Percentiles rank a stretch among this genome's conserved stretches.
phyloP scores from a whole-genome alignment of 164 flowering plant genomes.

The Platanus orientalis region DNA sequence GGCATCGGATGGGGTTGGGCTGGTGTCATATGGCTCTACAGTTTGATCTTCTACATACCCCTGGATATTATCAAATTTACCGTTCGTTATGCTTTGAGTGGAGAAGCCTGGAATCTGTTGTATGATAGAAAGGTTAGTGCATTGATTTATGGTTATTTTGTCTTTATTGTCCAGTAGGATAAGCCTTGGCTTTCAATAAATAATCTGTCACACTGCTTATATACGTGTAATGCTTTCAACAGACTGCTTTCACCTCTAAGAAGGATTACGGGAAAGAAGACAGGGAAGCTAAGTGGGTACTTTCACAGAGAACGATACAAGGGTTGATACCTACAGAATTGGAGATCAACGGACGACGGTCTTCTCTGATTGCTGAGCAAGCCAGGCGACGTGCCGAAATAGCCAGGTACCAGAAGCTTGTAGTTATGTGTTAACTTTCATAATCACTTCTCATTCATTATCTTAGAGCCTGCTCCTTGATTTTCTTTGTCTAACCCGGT shows the following conservation, averaged over 20 bases:
- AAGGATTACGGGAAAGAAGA: conserved; percentile 78
- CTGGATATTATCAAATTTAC: conserved; percentile 69
- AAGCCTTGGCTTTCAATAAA: not conserved
- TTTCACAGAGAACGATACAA: conserved; percentile 63
- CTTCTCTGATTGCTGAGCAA: conserved; percentile 73
- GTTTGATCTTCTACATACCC: conserved; percentile 67
- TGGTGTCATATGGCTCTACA: conserved; percentile 76
- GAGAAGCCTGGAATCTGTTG: conserved; percentile 81
- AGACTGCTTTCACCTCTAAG: conserved; percentile 80
- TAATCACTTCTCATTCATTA: not conserved
- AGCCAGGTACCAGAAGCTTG: conserved; percentile 48
- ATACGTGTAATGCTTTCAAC: conserved; percentile 11
- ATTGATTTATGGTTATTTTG: not conserved
- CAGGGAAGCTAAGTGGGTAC: conserved; percentile 66
- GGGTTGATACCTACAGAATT: conserved; percentile 47
- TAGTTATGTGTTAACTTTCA: not conserved
- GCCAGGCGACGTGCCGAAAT: conserved; percentile 82
- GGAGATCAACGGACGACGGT: conserved; percentile 39
- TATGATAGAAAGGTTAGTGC: conserved; percentile 69
- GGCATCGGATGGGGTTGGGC: conserved; percentile 96
- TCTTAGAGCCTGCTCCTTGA: no score
- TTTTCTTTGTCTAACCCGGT: no score
- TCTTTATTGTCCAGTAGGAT: not conserved
- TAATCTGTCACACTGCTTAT: not conserved
- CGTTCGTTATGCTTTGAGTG: conserved; percentile 70